A percentile compares a stretch with the other conserved stretches of the same genome.
These are phyloP conservation scores for Zymoseptoria ardabiliae DNA, from an alignment of 2,329 filamentous ascomycete species.

Conservation along the genomic window DNA sequence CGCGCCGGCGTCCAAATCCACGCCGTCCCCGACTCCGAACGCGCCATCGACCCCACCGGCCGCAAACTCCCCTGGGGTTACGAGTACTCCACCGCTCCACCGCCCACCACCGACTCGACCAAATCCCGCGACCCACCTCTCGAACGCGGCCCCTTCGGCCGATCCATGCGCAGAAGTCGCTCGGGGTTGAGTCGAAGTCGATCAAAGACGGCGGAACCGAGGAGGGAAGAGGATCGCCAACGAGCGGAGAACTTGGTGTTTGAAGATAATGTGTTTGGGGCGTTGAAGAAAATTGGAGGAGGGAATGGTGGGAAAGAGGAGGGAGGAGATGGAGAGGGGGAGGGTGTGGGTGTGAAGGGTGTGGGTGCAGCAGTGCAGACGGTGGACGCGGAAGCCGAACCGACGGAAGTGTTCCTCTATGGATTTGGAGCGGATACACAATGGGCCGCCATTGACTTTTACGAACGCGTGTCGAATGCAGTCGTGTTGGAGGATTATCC, in stretches of 20 bases:
- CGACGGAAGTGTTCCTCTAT: constrained; percentile 76
- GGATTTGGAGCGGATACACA: constrained; percentile 64
- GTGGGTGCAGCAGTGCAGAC: constrained; percentile 27
- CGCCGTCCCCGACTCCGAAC: constrained; percentile 56
- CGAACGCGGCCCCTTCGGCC: constrained; percentile 56
- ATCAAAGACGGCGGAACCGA: constrained; percentile 49
- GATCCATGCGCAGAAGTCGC: constrained; percentile 40
- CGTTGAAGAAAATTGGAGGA: constrained; percentile 17
- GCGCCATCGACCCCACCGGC: constrained; percentile 52
- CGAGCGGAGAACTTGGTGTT: constrained; percentile 37
- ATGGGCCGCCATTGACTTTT: constrained; percentile 84
- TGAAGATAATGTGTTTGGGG: constrained; percentile 42
- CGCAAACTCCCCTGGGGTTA: constrained; percentile 57
- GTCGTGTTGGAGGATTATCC: constrained; percentile 90
- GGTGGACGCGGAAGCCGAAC: constrained; percentile 32
- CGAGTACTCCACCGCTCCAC: constrained; percentile 29
- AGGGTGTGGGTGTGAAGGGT: constrained; percentile 11
- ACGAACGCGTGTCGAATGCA: constrained; percentile 72
- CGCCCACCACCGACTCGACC: constrained; percentile 4
- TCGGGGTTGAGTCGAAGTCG: constrained; percentile 14
- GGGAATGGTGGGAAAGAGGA: constrained; percentile 24
- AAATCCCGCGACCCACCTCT: constrained; percentile 40
- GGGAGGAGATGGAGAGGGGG: constrained; percentile 16
- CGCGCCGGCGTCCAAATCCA: constrained; percentile 53
- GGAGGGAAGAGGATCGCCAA: constrained; percentile 50